Conservation (phyloP, 441 rosid species). For the Pelargonium fulgidum region DNA sequence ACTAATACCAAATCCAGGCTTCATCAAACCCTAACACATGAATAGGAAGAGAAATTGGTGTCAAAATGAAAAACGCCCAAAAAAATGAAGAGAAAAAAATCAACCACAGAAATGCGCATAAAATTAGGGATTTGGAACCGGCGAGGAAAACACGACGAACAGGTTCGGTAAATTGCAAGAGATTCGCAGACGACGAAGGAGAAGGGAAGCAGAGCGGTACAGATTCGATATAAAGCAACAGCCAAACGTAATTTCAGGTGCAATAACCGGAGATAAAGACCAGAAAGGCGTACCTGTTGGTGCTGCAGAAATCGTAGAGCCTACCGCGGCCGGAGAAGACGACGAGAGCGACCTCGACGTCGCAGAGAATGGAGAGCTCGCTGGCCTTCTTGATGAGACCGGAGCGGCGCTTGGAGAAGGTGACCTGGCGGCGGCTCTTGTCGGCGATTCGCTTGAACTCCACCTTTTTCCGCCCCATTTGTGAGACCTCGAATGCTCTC, state of each 20-base stretch:
- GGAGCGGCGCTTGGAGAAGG: conserved; percentile 57
- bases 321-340: conserved; percentile 62
- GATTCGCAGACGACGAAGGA: background rate
- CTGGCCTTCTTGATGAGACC: conserved; percentile 64
- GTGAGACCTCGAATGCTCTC: background rate
- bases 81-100: background rate
- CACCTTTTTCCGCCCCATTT: conserved; percentile 52
- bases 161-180: background rate
- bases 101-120: background rate
- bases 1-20: no score
- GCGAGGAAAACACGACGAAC: background rate
- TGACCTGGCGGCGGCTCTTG: conserved; percentile 55
- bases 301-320: conserved; percentile 52
- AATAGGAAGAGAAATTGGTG: background rate
- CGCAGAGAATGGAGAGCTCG: conserved; percentile 55
- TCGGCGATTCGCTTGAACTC: conserved; percentile 57
- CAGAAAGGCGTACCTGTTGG: background rate
- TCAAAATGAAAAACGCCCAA: background rate
- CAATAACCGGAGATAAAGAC: background rate
- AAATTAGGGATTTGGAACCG: background rate
- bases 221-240: background rate
- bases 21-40: background rate
- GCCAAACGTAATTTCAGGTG: no score
- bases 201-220: background rate
- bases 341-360: conserved; percentile 58